These are phyloP conservation scores for Cryphonectria japonica DNA, from an alignment of 2,329 filamentous ascomycete genomes.

Conservation along the genomic window DNA sequence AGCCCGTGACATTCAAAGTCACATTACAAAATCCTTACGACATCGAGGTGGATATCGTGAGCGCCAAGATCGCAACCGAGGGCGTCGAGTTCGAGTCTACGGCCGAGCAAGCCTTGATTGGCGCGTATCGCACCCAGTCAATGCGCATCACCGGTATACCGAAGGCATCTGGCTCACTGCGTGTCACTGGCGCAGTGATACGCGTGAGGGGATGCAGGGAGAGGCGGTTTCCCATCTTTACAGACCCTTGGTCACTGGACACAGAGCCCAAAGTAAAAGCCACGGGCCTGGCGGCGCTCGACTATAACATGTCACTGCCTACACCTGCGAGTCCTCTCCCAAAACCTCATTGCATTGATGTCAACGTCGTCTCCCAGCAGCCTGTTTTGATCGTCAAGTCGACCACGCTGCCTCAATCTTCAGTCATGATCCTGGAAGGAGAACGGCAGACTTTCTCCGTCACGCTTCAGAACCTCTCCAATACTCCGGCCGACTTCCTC, in stretches of 20 bases:
- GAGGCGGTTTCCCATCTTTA: constrained; percentile 82
- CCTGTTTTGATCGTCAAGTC: constrained; percentile 77
- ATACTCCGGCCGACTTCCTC: constrained; percentile 78
- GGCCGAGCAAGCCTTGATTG: constrained; percentile 68
- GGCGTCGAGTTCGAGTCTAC: constrained; percentile 73
- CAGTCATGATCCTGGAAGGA: constrained; percentile 91
- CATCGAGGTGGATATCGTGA: constrained; percentile 87
- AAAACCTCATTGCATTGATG: constrained; percentile 57
- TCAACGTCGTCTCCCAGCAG: constrained; percentile 80
- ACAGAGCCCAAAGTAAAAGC: constrained; percentile 75
- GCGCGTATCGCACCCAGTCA: constrained; percentile 81
- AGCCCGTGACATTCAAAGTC: constrained; percentile 76
- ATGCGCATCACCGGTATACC: constrained; percentile 73
- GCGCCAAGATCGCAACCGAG: constrained; percentile 72
- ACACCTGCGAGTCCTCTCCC: constrained; percentile 42
- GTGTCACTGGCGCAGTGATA: constrained; percentile 76
- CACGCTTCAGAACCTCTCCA: constrained; percentile 78
- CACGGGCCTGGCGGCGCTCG: constrained; percentile 66
- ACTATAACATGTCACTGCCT: constrained; percentile 46
- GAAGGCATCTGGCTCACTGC: constrained; percentile 67
- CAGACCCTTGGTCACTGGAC: constrained; percentile 73
- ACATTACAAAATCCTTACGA: constrained; percentile 94
- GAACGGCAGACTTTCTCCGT: constrained; percentile 79
- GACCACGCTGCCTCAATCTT: constrained; percentile 79
- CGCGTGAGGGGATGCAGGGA: constrained; percentile 82